These are phyloP conservation scores for Mentha longifolia DNA, from an alignment of 257 asterid genomes.

Conservation along the genomic window DNA sequence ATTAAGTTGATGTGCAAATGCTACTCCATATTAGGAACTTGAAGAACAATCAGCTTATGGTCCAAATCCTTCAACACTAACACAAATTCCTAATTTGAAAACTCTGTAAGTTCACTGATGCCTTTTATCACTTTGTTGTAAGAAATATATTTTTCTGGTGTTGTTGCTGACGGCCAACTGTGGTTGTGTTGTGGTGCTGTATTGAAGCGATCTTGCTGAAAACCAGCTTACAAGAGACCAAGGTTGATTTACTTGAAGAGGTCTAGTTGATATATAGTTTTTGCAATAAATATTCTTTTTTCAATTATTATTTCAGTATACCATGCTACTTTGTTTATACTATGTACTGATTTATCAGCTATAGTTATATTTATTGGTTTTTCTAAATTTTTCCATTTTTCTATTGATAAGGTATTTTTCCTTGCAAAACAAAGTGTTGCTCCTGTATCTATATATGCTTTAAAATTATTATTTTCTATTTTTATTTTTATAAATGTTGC, in stretches of 20 bases:
- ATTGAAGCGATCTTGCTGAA: slow-evolving; percentile 79
- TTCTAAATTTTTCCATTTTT: too few relatives aligned
- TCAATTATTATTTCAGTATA: too few relatives aligned
- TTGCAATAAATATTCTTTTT: too few relatives aligned
- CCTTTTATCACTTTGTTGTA: not conserved
- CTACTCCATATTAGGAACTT: slow-evolving; percentile 51
- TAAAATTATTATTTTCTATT: too few relatives aligned
- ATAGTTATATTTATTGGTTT: too few relatives aligned
- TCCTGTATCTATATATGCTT: too few relatives aligned
- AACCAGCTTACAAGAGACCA: slow-evolving; percentile 91
- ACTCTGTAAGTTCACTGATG: slow-evolving; percentile 65
- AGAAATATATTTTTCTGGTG: not conserved
- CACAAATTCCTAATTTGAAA: slow-evolving; percentile 93
- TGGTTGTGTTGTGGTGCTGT: slow-evolving; percentile 13
- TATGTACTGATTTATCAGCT: too few relatives aligned
- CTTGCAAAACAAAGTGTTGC: too few relatives aligned
- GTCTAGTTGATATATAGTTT: too few relatives aligned
- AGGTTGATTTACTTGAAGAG: slow-evolving; percentile 85
- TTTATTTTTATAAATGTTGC: too few relatives aligned
- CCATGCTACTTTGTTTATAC: too few relatives aligned
- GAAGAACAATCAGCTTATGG: slow-evolving; percentile 88
- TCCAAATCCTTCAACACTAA: slow-evolving; percentile 91
- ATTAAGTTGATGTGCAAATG: not conserved
- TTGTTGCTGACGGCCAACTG: not conserved
- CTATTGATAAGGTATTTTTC: too few relatives aligned